phyloP scores from a whole-genome alignment of 2,329 filamentous ascomycete species.

The Beauveria sp. region DNA sequence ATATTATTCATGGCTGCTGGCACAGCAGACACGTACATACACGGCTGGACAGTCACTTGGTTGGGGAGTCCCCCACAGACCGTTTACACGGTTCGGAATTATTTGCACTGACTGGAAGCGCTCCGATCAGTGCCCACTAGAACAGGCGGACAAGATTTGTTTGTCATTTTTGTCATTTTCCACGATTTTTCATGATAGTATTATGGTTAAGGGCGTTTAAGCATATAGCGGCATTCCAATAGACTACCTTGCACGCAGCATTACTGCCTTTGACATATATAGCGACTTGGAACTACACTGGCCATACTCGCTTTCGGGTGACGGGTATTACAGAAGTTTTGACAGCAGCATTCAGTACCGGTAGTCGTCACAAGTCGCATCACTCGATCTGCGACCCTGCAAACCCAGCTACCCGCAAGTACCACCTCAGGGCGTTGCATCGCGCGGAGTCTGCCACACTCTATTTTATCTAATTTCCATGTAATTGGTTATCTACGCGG shows the following conservation, averaged over 20 bases:
- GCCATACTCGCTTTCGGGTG: too few relatives aligned
- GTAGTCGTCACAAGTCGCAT: neutral
- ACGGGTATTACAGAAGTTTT: neutral
- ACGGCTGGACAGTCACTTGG: neutral
- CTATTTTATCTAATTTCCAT: neutral
- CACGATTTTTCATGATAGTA: neutral
- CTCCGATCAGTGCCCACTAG: slow-evolving; percentile 1
- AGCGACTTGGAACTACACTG: too few relatives aligned
- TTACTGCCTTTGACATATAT: neutral
- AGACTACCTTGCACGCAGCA: neutral
- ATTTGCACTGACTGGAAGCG: slow-evolving; percentile 7
- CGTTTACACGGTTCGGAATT: neutral
- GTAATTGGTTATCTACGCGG: too few relatives aligned
- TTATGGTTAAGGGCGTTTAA: neutral
- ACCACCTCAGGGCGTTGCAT: neutral
- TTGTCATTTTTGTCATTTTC: neutral
- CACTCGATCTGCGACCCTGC: neutral
- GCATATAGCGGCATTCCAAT: neutral
- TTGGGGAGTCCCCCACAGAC: neutral
- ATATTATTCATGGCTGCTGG: neutral
- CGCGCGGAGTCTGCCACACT: neutral
- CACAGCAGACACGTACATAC: neutral
- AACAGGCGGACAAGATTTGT: neutral
- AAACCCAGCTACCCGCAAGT: neutral
- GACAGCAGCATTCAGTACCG: neutral